These are phyloP conservation scores for Fusarium chuoi DNA, from an alignment of 2,329 filamentous ascomycete genomes.

Conservation along the genomic window DNA sequence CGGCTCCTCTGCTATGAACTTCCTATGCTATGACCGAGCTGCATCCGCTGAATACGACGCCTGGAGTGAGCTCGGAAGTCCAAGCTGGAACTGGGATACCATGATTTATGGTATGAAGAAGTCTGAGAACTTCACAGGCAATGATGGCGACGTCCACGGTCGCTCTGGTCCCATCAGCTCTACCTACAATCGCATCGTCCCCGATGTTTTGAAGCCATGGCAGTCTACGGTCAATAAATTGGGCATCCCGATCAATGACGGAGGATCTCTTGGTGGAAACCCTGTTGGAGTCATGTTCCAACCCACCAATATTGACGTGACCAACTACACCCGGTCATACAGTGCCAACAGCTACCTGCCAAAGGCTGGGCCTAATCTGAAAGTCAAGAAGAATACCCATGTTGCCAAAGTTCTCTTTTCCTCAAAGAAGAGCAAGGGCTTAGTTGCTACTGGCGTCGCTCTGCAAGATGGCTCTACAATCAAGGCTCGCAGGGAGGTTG, in stretches of 20 bases:
- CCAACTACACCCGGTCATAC: neutral
- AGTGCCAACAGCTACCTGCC: neutral
- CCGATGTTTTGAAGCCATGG: neutral
- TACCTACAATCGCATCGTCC: neutral
- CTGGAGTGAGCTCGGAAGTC: neutral
- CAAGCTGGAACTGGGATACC: neutral
- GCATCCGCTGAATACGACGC: neutral
- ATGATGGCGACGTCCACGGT: neutral
- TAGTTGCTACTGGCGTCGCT: neutral
- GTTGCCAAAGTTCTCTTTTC: neutral
- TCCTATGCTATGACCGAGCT: neutral
- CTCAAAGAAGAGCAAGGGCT: fast-evolving
- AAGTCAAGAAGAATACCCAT: neutral
- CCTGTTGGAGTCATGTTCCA: neutral
- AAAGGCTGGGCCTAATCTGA: neutral
- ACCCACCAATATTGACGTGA: neutral
- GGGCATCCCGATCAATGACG: neutral
- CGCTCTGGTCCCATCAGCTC: neutral
- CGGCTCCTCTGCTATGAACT: neutral
- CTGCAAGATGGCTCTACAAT: neutral
- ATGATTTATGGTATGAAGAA: neutral
- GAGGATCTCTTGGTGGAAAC: neutral
- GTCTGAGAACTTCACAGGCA: neutral
- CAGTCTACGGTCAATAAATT: neutral
- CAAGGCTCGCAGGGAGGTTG: neutral